These are phyloP conservation scores for Astrothelium subdiscretum DNA, from an alignment of 495 filamentous ascomycete species.

Conservation along the genomic window DNA sequence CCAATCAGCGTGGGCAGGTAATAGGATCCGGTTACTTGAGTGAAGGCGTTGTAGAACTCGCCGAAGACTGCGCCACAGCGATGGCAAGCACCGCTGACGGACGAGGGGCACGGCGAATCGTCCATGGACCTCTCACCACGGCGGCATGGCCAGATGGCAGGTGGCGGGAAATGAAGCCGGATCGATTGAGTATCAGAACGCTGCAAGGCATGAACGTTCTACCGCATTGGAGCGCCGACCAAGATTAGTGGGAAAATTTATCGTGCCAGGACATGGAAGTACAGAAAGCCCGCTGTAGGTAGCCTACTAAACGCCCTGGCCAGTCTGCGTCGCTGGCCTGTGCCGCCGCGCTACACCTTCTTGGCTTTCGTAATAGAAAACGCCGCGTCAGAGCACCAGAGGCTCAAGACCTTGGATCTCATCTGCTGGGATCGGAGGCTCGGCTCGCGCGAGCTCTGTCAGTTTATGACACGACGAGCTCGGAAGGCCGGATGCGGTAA, in stretches of 20 bases:
- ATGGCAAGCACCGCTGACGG: conserved; percentile 9
- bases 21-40: conserved; percentile 19
- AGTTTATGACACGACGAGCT: not conserved
- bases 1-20: conserved; percentile 21
- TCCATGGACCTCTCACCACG: too few species aligned
- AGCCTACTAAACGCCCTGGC: not conserved
- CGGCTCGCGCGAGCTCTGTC: not conserved
- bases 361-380: not conserved
- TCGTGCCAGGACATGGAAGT: not conserved
- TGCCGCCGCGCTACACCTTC: not conserved
- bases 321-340: not conserved
- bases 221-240: not conserved
- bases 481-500: not conserved
- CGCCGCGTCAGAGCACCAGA: not conserved
- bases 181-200: not conserved
- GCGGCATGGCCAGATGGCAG: too few species aligned
- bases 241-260: not conserved
- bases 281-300: not conserved
- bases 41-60: conserved; percentile 22
- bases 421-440: conserved; percentile 1
- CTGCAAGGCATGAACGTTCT: conserved; percentile 2
- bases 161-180: not conserved
- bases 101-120: too few species aligned
- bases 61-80: conserved; percentile 14
- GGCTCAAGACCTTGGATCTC: not conserved